Evolutionary conservation across 768 basidiomycete species (phyloP).

Genomic region (Boletus vinaceobasis): DNA sequence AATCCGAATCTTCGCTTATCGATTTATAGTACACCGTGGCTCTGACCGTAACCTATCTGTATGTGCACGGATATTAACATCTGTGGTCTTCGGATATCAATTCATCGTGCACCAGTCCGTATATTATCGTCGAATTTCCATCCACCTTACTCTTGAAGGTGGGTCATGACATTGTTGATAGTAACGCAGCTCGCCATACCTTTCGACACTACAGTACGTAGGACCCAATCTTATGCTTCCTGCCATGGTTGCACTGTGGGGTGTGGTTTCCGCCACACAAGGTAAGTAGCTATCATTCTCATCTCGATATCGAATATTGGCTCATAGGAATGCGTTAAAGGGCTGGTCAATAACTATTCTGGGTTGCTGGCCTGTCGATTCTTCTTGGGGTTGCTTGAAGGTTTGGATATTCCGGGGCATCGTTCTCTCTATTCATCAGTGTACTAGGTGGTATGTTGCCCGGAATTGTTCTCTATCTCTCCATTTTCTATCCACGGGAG

Average conservation of each 20-base stretch:
- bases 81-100: background rate
- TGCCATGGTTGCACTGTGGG: slow-evolving; percentile 61
- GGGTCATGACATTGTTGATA: background rate
- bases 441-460: slow-evolving; percentile 54
- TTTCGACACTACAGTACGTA: slow-evolving; percentile 22
- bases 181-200: background rate
- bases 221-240: slow-evolving; percentile 60
- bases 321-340: slow-evolving; percentile 22
- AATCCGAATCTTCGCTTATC: background rate
- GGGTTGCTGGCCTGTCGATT: slow-evolving; percentile 51
- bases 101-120: slow-evolving; percentile 33
- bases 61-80: background rate
- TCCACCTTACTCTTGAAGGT: slow-evolving; percentile 59
- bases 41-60: slow-evolving; percentile 31
- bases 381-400: slow-evolving; percentile 57
- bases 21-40: slow-evolving; percentile 31
- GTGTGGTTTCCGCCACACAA: slow-evolving; percentile 57
- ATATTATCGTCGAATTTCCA: slow-evolving; percentile 56
- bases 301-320: background rate
- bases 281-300: slow-evolving; percentile 30
- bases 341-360: slow-evolving; percentile 45
- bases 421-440: slow-evolving; percentile 1
- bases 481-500: slow-evolving; percentile 42
- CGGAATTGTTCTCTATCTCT: slow-evolving; percentile 55
- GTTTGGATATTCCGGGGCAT: slow-evolving; percentile 26